A percentile compares a stretch with the other conserved stretches of the same genome.
Conservation (phyloP, 164 flowering plant species). For the Kalanchoe fedtschenkoi region DNA sequence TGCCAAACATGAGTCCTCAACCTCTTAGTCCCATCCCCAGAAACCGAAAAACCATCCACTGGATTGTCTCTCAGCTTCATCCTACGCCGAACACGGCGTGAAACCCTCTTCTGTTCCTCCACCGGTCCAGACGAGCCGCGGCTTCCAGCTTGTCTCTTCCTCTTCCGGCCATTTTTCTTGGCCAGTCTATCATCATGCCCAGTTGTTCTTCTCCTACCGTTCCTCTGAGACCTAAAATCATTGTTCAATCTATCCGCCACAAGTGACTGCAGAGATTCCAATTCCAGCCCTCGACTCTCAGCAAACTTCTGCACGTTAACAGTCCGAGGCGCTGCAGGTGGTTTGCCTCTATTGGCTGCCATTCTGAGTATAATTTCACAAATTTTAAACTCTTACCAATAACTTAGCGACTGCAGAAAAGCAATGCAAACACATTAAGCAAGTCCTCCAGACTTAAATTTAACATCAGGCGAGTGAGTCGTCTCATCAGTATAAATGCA, state of each 20-base stretch:
- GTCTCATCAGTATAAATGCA: too few relatives aligned
- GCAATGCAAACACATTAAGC: too few relatives aligned
- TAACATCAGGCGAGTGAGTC: slow-evolving; percentile 41
- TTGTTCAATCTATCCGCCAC: slow-evolving; percentile 36
- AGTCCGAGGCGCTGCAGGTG: slow-evolving; percentile 36
- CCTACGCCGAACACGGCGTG: slow-evolving; percentile 46
- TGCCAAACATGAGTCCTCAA: slow-evolving; percentile 91
- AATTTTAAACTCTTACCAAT: neutral
- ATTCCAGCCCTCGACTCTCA: slow-evolving; percentile 61
- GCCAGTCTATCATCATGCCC: slow-evolving; percentile 32
- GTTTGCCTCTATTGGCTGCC: slow-evolving; percentile 15
- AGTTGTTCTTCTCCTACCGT: slow-evolving; percentile 75
- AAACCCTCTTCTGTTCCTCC: slow-evolving; percentile 18
- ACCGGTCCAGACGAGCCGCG: neutral
- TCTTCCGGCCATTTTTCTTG: slow-evolving; percentile 25
- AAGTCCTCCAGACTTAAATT: too few relatives aligned
- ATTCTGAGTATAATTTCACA: neutral
- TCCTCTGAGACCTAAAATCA: slow-evolving; percentile 44
- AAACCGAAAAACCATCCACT: slow-evolving; percentile 31
- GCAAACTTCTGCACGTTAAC: slow-evolving; percentile 55
- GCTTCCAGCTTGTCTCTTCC: slow-evolving; percentile 12
- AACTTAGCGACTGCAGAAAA: too few relatives aligned
- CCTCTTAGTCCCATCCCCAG: slow-evolving; percentile 85
- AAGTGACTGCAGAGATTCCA: slow-evolving; percentile 51
- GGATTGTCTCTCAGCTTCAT: slow-evolving; percentile 48